Evolutionary conservation across 257 asterid species (phyloP), one percentile per base, ranked within the genome.

Genomic region (Verbena officinalis): DNA sequence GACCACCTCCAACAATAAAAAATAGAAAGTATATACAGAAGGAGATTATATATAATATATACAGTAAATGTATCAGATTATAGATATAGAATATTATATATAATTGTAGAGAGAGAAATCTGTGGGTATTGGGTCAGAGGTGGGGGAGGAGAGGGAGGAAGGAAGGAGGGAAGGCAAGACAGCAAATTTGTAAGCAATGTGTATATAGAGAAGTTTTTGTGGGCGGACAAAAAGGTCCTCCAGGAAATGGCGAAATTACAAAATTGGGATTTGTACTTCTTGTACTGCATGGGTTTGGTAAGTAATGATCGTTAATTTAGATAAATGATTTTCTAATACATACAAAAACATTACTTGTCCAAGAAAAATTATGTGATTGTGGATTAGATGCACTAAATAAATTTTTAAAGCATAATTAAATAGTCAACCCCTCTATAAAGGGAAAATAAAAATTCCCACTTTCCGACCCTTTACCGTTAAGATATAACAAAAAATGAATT

Each of bases 241-340:
- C 4, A 3, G 27, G 21, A 48, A 16, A 13, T 7, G 11, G 15
- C 9, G 71, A 58, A 80, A 59, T 74, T 61, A 73, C 81, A 27
- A 52, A 45, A 6, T 64, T 5, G 71, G 77, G 70, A 45, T 15
- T 74, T 77, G 90, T 83, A 75, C 81, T 78, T 12, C 40, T 50
- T 74, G 84, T 84, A 86, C 88, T 76, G 51, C 89, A 67, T 43
- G 27, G 46, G 23, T 57, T 72, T 66, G 77, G 78, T 63, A 17
- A 59, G 70, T 23, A 20, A n/a, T n/a, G n/a, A n/a, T n/a, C n/a
- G n/a, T n/a, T n/a, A n/a, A n/a, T n/a, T n/a, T n/a, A n/a, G n/a
- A n/a, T n/a, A n/a, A n/a, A n/a, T n/a, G n/a, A n/a, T n/a, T n/a
- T n/a, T n/a, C n/a, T n/a, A n/a, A n/a, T n/a, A n/a, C n/a, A n/a